Base-by-base conservation (phyloP, 257 asterid genomes). In the Pogostemon cablin region DNA sequence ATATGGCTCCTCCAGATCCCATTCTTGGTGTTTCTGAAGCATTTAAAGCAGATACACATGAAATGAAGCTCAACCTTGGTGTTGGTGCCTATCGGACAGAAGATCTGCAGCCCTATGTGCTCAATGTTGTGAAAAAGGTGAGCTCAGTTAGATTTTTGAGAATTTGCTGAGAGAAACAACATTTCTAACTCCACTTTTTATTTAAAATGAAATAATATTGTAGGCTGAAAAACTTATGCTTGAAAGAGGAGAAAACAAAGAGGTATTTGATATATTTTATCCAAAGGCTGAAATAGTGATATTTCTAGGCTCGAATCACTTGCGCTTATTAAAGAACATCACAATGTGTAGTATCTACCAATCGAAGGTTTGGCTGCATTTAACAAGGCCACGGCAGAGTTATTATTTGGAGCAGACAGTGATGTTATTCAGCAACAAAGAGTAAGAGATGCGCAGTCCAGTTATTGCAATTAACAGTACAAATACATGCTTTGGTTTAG, bases 1-100 rank as follows among this genome's bases (percentile, higher is more conserved):
- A 92, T 39, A 87, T 93, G 99, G 97, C 99, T 62, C 99, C 99
- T 59, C 93, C 99, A 34, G 99, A 93, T 81, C 99, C 98, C 60
- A 91, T 93, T 74, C 97, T 93, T 49, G 98, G 96, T 50, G 99
- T 93, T 69, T 91, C 99, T 63, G 99, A 93, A 74, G 98, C 99
- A 62, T 93, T 93, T 82, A 88, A 62, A 81, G 96, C 96, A n/a
- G 99, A 93, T 78, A 86, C 86, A 5, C 12, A 83, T 67, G 99
- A 91, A 61, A 75, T 87, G 88, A 93, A 93, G 84, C 91, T 91
- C 53, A 93, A 93, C 81, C 99, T 93, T 76, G 98, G 96, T 12
- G 98, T 93, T 3, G 98, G 99, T 73, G 98, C 98, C 61, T 91
- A 93, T 78, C 95, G 99, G 69, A 93, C 99, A 3, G 98, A 93